Base-by-base conservation (phyloP, 306 rosid genomes). In the Cercis canadensis region DNA sequence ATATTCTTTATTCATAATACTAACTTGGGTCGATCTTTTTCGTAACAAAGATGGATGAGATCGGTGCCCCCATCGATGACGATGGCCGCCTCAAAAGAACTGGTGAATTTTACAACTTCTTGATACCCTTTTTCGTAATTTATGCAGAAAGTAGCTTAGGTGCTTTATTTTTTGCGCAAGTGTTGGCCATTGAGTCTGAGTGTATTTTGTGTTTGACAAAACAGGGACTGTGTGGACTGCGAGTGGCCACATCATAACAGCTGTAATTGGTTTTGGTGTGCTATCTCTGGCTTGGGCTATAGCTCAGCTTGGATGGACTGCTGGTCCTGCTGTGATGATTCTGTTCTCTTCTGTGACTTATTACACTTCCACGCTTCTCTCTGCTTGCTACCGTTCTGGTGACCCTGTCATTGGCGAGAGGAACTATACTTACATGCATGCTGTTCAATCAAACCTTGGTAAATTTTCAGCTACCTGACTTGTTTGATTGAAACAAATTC, bases 1-100 rank as follows among this genome's bases (percentile, higher is more conserved):
- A n/a, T n/a, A n/a, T n/a, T n/a, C n/a, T n/a, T n/a, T n/a, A n/a
- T n/a, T n/a, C n/a, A n/a, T n/a, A n/a, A n/a, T n/a, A n/a, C n/a
- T n/a, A n/a, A n/a, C n/a, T n/a, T n/a, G n/a, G n/a, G n/a, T n/a
- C n/a, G n/a, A n/a, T n/a, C n/a, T n/a, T n/a, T n/a, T n/a, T n/a
- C n/a, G n/a, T n/a, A n/a, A n/a, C n/a, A n/a, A n/a, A n/a, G n/a
- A n/a, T n/a, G n/a, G n/a, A n/a, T n/a, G 39, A 34, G 7, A 34
- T 4, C 7, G 39, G 39, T 34, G 4, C 39, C 39, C 4, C 4
- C 39, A 34, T 49, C 15, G 83, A 78, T 29, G 86, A 82, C 13
- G 86, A 82, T 55, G 83, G 83, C 6, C 83, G 61, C 24, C 66
- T 15, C 61, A 78, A 74, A 65, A 52, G 86, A 69, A 59, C 86